Conservation (phyloP, 1,284 basidiomycete species). For the Ganoderma lucidum region DNA sequence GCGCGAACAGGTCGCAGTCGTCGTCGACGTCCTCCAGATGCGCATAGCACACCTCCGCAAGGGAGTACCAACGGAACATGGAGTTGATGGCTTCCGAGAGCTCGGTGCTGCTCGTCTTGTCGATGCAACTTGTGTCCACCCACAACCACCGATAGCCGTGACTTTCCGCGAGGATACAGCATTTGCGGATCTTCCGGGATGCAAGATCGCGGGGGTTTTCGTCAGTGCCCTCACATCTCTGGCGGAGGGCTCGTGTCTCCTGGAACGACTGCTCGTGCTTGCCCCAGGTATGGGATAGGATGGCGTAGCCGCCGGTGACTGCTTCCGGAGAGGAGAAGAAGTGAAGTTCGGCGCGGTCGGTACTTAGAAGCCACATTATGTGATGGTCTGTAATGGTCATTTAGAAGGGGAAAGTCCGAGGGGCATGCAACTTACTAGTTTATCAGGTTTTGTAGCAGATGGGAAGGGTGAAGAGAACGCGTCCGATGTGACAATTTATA, state of each 20-base stretch:
- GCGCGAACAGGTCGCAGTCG: background rate
- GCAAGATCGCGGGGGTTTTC: slow-evolving; percentile 2
- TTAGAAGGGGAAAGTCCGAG: too few relatives aligned
- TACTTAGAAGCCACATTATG: slow-evolving; percentile 15
- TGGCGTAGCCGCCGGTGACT: slow-evolving; percentile 7
- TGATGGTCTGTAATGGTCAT: too few relatives aligned
- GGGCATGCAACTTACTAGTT: too few relatives aligned
- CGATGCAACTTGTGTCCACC: slow-evolving; percentile 8
- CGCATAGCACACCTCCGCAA: background rate
- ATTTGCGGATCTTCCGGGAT: slow-evolving; percentile 3
- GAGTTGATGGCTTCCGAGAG: slow-evolving; percentile 4
- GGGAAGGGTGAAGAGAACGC: too few relatives aligned
- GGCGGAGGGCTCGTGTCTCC: background rate
- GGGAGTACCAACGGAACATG: slow-evolving; percentile 5
- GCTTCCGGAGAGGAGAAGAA: slow-evolving; percentile 7
- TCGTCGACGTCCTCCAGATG: slow-evolving; percentile 4
- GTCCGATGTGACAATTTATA: too few relatives aligned
- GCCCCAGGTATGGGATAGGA: slow-evolving; percentile 10
- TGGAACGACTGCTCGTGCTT: slow-evolving; percentile 8
- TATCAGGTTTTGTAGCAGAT: too few relatives aligned
- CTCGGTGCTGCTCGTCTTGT: slow-evolving; percentile 6
- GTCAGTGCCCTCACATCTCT: background rate
- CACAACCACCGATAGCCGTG: slow-evolving; percentile 4
- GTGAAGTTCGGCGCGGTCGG: slow-evolving; percentile 7
- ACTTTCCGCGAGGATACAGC: slow-evolving; percentile 5